Evolutionary conservation across 106 monocot genomes (phyloP), one percentile per base, ranked within the genome.

Genomic region (Acorus calamus): DNA sequence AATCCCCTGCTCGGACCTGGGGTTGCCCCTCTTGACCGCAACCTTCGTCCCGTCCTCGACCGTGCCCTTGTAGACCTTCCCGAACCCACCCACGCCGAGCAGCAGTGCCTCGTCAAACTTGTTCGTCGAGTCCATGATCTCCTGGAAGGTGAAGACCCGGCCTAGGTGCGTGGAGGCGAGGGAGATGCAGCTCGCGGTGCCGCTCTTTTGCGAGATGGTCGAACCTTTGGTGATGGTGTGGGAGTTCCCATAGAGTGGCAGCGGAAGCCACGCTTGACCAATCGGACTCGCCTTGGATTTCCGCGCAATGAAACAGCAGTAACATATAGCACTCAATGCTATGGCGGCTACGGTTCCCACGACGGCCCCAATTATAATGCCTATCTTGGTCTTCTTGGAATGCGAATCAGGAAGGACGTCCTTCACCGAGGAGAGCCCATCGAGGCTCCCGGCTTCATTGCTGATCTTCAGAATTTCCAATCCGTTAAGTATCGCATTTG

Each of bases 21-120:
- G 80, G 52, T 84, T 84, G 41, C 84, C 84, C 12, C 84, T 52
- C 77, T 84, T 84, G 8, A 84, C 80, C 6, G 84, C 84, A 14
- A 84, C 77, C 53, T 71, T 80, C 0, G 84, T 80, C 11, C 76
- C 77, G 49, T 84, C 84, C 14, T 79, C 75, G 57, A 84, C 46
- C 4, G 69, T 70, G 2, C 84, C 84, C 50, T 77, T 73, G 63
- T 84, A 84, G 7, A 84, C 84, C 64, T 79, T 79, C 2, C 84
- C 84, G 55, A 84, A 84, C 2, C 84, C 84, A 10, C 84, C 84
- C 43, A 84, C 84, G 6, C 84, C 84, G 45, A 84, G 79, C 12
- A 84, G 72, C 73, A 71, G 62, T 7, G 69, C 71, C 73, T 84
- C 84, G 51, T 84, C 84, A 44, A 79, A 84, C 69, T 80, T 80